Evolutionary conservation across 129 eudicot species (phyloP), one percentile per base, ranked within the genome.

Genomic region (Gnaphalium uliginosum): DNA sequence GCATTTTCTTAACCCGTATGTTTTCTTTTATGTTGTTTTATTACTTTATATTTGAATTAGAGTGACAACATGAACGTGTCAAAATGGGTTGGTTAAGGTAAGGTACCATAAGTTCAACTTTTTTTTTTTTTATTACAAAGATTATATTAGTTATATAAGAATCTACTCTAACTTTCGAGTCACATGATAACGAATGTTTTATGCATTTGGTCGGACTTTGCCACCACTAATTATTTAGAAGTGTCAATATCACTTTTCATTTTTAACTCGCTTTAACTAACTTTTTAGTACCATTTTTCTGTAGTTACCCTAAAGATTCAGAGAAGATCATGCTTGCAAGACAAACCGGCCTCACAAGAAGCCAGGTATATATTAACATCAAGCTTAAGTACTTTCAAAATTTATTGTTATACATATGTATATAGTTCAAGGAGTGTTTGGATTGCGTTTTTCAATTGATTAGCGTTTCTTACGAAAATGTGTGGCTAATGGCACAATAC

Each of bases 1-100:
- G 79, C 96, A 93, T 82, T 93, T 93, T 69, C 91, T 93, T 37
- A 88, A 93, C 79, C 98, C 98, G 98, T 93, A 88, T 30, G 98
- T 67, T 80, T 27, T 57, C 63, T 54, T 66, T 35, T 5, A 17
- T 19, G 11, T 41, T 46, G 1, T 29, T 58, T 15, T 58, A n/a
- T 66, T n/a, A 2, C 8, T 59, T 24, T 53, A 30, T 32, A 7
- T 35, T 5, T 2, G 35, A 62, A 27, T 1, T 39, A 46, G 53
- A 46, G 6, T 46, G 53, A 14, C n/a, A 46, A 46, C 5, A 43
- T 13, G 0, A 4, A 43, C 18, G 14, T 39, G 39, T 35, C 8
- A 7, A n/a, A n/a, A n/a, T n/a, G n/a, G n/a, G n/a, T n/a, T n/a
- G n/a, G n/a, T n/a, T n/a, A n/a, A n/a, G n/a, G n/a, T n/a, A n/a